phyloP scores from a whole-genome alignment of 495 filamentous ascomycete species.

The Aspergillus sclerotioniger region DNA sequence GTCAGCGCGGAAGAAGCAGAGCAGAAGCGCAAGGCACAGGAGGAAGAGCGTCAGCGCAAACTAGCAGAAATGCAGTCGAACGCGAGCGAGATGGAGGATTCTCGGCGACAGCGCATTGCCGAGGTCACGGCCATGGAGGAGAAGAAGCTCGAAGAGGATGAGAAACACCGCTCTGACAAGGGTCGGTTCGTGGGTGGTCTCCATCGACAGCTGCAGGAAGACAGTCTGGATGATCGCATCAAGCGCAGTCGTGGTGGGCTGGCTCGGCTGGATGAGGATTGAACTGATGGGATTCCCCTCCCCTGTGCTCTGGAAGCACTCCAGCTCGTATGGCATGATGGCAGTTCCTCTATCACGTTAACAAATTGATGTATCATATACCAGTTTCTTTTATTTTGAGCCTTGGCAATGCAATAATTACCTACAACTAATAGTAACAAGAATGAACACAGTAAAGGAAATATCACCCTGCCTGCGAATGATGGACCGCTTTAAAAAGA shows the following conservation, averaged over 20 bases:
- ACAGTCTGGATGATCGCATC: conserved; percentile 45
- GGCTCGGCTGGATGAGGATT: conserved; percentile 36
- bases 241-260: conserved; percentile 40
- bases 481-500: too few relatives aligned
- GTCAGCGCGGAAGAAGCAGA: conserved; percentile 10
- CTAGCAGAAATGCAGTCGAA: conserved; percentile 86
- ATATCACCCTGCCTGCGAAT: neutral
- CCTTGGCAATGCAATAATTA: neutral
- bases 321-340: neutral
- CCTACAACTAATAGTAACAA: neutral
- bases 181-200: conserved; percentile 42
- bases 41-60: conserved; percentile 53
- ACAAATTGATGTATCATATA: neutral
- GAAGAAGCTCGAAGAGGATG: conserved; percentile 60
- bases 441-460: neutral
- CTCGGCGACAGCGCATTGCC: conserved; percentile 68
- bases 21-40: conserved; percentile 23
- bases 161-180: conserved; percentile 40
- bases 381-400: neutral
- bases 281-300: neutral
- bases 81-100: conserved; percentile 72
- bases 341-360: neutral
- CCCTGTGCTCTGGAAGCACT: neutral
- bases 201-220: conserved; percentile 40
- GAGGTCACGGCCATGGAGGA: conserved; percentile 66